Evolutionary conservation across 495 filamentous ascomycete species (phyloP).

Genomic region (Talaromyces borbonicus): DNA sequence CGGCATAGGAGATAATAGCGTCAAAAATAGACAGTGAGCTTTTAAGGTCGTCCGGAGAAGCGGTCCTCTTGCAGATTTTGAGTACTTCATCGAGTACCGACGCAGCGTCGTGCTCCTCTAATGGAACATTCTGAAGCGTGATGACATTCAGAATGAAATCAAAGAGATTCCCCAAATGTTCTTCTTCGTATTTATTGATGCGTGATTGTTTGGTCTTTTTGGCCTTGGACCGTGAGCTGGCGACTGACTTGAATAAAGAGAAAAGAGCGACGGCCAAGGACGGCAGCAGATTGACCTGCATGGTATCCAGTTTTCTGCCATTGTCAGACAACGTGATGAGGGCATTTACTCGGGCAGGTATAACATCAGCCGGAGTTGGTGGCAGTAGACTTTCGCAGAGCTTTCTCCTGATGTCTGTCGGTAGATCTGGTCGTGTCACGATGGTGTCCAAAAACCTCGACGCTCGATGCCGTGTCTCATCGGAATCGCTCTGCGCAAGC

Average conservation of each 20-base stretch:
- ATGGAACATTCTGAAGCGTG: conserved; percentile 72
- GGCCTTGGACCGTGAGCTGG: conserved; percentile 28
- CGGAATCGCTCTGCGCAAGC: conserved; percentile 26
- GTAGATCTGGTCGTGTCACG: conserved; percentile 32
- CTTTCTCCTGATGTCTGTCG: conserved; percentile 22
- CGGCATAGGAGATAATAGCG: conserved; percentile 66
- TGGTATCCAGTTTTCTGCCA: conserved; percentile 34
- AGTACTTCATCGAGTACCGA: conserved; percentile 58
- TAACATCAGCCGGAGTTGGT: conserved; percentile 29
- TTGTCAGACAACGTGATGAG: conserved; percentile 37
- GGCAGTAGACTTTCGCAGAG: conserved; percentile 30
- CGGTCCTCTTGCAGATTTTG: conserved; percentile 66
- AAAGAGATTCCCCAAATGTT: conserved; percentile 58
- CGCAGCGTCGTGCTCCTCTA: conserved; percentile 56
- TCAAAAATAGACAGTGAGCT: conserved; percentile 70
- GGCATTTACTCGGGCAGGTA: conserved; percentile 29
- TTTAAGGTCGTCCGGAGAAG: conserved; percentile 60
- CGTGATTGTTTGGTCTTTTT: conserved; percentile 43
- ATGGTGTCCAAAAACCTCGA: conserved; percentile 29
- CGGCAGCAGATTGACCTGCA: conserved; percentile 27
- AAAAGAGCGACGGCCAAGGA: conserved; percentile 33
- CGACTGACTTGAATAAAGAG: conserved; percentile 30
- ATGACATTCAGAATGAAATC: conserved; percentile 68
- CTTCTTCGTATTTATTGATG: conserved; percentile 46
- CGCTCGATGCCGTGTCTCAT: conserved; percentile 29